Evolutionary conservation across 495 filamentous ascomycete genomes (phyloP).

Genomic region (Barbatosphaeria neglecta): DNA sequence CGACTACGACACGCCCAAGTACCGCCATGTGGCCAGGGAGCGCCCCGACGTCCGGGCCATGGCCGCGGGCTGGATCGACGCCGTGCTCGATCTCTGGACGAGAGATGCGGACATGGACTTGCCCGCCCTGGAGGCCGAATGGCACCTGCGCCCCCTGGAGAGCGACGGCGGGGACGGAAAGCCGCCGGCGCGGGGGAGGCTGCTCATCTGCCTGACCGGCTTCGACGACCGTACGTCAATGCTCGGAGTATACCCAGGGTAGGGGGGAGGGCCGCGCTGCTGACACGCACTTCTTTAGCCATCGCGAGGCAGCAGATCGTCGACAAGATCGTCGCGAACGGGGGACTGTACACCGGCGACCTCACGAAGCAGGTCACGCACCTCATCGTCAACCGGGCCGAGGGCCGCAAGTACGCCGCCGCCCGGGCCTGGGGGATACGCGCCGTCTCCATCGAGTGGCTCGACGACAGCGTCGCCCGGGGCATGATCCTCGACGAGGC

Average conservation of each 20-base stretch:
- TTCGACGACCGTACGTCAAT: slow-evolving; percentile 64
- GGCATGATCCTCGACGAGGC: slow-evolving; percentile 89
- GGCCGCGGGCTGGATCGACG: slow-evolving; percentile 69
- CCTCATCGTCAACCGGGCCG: slow-evolving; percentile 65
- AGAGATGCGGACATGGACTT: slow-evolving; percentile 71
- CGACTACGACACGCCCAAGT: slow-evolving; percentile 77
- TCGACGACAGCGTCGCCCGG: slow-evolving; percentile 70
- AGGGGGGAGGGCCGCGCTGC: no score
- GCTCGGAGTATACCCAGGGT: no score
- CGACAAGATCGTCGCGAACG: slow-evolving; percentile 47
- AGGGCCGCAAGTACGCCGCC: slow-evolving; percentile 80
- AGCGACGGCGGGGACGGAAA: slow-evolving; percentile 17
- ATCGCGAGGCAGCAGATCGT: slow-evolving; percentile 56
- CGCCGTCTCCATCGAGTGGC: slow-evolving; percentile 73
- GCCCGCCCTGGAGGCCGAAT: slow-evolving; percentile 37
- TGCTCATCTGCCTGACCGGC: slow-evolving; percentile 80
- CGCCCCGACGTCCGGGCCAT: slow-evolving; percentile 75
- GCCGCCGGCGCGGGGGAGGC: slow-evolving; percentile 22
- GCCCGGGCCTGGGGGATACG: slow-evolving; percentile 69
- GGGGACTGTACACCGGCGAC: slow-evolving; percentile 74
- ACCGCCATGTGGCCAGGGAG: slow-evolving; percentile 86
- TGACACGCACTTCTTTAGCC: slow-evolving; percentile 33
- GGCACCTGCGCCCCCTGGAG: slow-evolving; percentile 32
- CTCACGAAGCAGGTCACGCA: slow-evolving; percentile 79
- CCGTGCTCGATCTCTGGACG: slow-evolving; percentile 72